Percentiles rank a stretch among this genome's conserved stretches.
These are phyloP conservation scores for Paspalum vaginatum DNA, from an alignment of 176 grass and related monocot genomes.

Conservation along the genomic window DNA sequence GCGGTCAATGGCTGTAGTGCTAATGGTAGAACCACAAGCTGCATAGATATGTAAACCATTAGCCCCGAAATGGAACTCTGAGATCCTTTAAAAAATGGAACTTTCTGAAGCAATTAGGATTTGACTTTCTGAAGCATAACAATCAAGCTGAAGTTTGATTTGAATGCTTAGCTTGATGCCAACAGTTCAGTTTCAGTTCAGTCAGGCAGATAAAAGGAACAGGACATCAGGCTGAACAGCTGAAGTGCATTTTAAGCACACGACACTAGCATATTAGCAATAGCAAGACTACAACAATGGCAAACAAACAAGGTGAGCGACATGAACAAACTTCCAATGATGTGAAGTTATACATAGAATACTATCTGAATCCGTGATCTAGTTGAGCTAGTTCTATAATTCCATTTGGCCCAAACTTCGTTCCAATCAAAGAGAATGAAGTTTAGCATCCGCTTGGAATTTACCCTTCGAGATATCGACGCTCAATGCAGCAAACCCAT, in stretches of 20 bases:
- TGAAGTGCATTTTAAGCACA: background rate
- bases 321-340: background rate
- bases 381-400: background rate
- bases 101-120: background rate
- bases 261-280: background rate
- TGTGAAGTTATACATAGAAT: background rate
- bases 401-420: background rate
- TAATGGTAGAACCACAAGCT: slow-evolving; percentile 87
- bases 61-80: background rate
- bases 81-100: background rate
- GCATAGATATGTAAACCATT: slow-evolving; percentile 15
- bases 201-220: background rate
- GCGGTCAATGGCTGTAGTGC: slow-evolving; percentile 56
- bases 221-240: background rate
- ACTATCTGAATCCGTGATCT: background rate
- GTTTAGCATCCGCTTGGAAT: background rate
- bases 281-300: background rate
- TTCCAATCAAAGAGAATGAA: background rate
- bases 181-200: background rate
- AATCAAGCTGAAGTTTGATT: too few relatives aligned
- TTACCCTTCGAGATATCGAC: background rate
- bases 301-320: background rate
- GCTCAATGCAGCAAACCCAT: background rate
- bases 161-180: background rate
- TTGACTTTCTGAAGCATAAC: too few relatives aligned